Evolutionary conservation across 495 filamentous ascomycete species (phyloP), one percentile per base, ranked within the genome.

Genomic region (Pseudoneurospora amorphoporcata): DNA sequence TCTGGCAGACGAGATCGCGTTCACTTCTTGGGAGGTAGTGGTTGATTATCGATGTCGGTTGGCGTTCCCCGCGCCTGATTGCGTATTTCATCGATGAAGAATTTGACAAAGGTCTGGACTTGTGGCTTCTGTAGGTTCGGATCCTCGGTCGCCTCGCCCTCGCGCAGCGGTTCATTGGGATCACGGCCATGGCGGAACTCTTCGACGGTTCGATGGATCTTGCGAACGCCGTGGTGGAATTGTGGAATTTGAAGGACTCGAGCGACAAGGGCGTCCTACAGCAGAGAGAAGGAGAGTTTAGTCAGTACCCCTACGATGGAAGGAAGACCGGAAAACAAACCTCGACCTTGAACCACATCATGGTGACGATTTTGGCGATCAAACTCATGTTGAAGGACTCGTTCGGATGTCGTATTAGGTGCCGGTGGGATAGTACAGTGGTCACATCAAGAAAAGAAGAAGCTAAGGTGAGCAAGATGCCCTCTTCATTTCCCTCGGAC

Each of bases 221-320:
- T 75, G 41, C 76, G 79, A 35, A 85, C 83, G 39, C 80, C 80
- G 65, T 77, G 79, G 47, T 84, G 83, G 72, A 84, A 85, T 7
- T 69, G 17, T 2, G 79, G 79, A 39, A 76, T 80, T 39, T 76
- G 79, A 39, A 84, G 79, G 69, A 84, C 14, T 4, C 14, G 10
- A 17, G 53, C 53, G 53, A 61, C 53, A 19, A 61, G 53, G 53
- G 53, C 53, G 53, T 61, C 53, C 53, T 61, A 61, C 8, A 61
- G 5, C 29, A 61, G 12, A 8, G 14, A 35, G 4, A 16, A 8
- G 1, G 12, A 61, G 2, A 0, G 2, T 61, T 3, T 16, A 23
- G 10, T 61, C 12, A 58, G 47, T 58, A 32, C 0, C 5, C 4
- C 19, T 9, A 16, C 4, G 2, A 8, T 35, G 12, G 53, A 35